A percentile compares a stretch with the other conserved stretches of the same genome.
These are phyloP conservation scores for Fonsecaea erecta DNA, from an alignment of 2,329 filamentous ascomycete genomes.

Conservation along the genomic window DNA sequence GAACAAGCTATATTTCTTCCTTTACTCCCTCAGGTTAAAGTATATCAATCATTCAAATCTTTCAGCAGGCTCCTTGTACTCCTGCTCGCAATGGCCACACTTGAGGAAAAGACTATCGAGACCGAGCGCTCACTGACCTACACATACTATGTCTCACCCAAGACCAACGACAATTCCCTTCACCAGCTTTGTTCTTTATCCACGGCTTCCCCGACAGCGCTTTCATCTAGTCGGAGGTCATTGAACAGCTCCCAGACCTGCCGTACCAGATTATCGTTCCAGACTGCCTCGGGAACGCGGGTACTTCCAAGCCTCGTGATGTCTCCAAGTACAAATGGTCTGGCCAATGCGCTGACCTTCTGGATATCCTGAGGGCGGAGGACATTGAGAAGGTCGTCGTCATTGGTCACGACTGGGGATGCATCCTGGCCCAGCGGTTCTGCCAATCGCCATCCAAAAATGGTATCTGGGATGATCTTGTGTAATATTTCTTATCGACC, in stretches of 20 bases:
- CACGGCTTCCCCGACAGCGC: slow-evolving; percentile 59
- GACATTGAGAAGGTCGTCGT: slow-evolving; percentile 45
- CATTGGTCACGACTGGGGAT: slow-evolving; percentile 59
- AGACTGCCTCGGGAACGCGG: slow-evolving; percentile 49
- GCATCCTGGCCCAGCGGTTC: slow-evolving; percentile 46
- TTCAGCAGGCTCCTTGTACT: not conserved
- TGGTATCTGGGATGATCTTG: slow-evolving; percentile 50
- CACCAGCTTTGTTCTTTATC: slow-evolving; percentile 48
- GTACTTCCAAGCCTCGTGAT: slow-evolving; percentile 50
- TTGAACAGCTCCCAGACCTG: slow-evolving; percentile 47
- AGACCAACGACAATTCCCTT: slow-evolving; percentile 31
- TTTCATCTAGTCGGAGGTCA: slow-evolving; percentile 51
- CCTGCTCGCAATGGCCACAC: slow-evolving; percentile 12
- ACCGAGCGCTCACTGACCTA: slow-evolving; percentile 41
- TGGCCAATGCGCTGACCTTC: slow-evolving; percentile 46
- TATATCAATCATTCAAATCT: not conserved
- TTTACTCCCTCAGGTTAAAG: not conserved
- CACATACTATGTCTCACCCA: slow-evolving; percentile 46
- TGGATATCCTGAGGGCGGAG: slow-evolving; percentile 50
- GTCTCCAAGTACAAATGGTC: slow-evolving; percentile 45
- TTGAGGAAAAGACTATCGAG: slow-evolving; percentile 24
- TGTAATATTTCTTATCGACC: slow-evolving; percentile 51
- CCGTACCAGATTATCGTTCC: slow-evolving; percentile 48
- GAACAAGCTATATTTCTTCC: not conserved
- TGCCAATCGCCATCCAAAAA: slow-evolving; percentile 50